Evolutionary conservation across 108 stramenopile genomes (phyloP), one percentile per base, ranked within the genome.

Genomic region (Nitzschia sp.): DNA sequence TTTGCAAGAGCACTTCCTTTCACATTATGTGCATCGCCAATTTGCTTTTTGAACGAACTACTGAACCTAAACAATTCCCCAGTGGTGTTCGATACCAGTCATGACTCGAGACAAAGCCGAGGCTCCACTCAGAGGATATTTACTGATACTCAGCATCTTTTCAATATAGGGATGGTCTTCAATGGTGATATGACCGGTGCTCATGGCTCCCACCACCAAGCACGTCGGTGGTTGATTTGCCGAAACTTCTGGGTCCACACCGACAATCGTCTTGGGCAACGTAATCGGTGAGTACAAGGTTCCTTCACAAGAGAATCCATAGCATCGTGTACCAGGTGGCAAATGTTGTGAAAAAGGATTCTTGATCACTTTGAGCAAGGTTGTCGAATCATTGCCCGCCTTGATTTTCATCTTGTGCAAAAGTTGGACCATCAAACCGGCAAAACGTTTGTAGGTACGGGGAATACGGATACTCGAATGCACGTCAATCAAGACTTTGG

Each of bases 401-500:
- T 98, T 95, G 75, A 99, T 97, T 77, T 98, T 97, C 88, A 99
- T 93, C 77, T 98, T 98, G 85, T 99, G 98, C 55, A 99, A 84
- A 21, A 99, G 85, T 66, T 99, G 99, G 13, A 98, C 97, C 88
- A 93, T 90, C 53, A 92, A 67, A 13, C 91, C 92, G 6, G 89
- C 80, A 67, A 94, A 93, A 36, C 99, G 84, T 79, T 99, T 99
- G 90, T 91, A 99, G 25, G 99, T 99, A 28, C 99, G 77, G 6
- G 99, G 99, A 58, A 98, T 93, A 22, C 99, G 83, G 33, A 95
- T 88, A 36, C 92, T 77, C 1, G 96, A 89, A 79, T 96, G 87
- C 34, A 99, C 84, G 77, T 99, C 96, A 71, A 99, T 95, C 72
- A 99, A 84, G 0, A 98, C 97, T 58, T 96, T 96, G 36, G 87